These are phyloP conservation scores for Podila verticillata DNA, from an alignment of 192 early-diverging fungal species.

Conservation along the genomic window DNA sequence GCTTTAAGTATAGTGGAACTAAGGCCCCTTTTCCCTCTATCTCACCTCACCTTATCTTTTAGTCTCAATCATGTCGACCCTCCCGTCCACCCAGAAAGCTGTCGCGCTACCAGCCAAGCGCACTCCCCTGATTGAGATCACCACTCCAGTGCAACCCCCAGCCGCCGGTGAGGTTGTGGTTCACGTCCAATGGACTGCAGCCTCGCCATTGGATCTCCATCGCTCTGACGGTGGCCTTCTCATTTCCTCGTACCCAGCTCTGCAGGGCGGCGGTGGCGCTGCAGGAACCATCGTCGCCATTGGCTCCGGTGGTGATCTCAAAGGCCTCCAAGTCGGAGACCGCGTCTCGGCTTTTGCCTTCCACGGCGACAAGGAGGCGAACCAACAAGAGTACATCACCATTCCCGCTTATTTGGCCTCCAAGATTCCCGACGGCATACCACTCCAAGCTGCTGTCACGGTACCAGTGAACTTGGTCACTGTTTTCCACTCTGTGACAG, in stretches of 20 bases:
- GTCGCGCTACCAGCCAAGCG: slow-evolving; percentile 20
- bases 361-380: slow-evolving; percentile 18
- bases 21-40: neutral
- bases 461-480: slow-evolving; percentile 24
- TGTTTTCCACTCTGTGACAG: slow-evolving; percentile 17
- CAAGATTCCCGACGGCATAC: slow-evolving; percentile 12
- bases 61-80: slow-evolving; percentile 7
- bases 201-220: slow-evolving; percentile 17
- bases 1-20: neutral
- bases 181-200: slow-evolving; percentile 15
- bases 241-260: slow-evolving; percentile 5
- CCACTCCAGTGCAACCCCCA: slow-evolving; percentile 13
- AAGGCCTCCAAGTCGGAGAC: slow-evolving; percentile 15
- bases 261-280: slow-evolving; percentile 13
- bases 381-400: slow-evolving; percentile 22
- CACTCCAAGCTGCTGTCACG: slow-evolving; percentile 13
- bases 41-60: neutral
- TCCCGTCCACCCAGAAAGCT: slow-evolving; percentile 14
- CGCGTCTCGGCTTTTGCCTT: slow-evolving; percentile 18
- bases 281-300: slow-evolving; percentile 13
- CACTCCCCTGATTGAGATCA: slow-evolving; percentile 13
- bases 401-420: slow-evolving; percentile 22
- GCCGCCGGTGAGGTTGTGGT: slow-evolving; percentile 14
- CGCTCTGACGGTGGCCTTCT: slow-evolving; percentile 18
- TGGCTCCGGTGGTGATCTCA: slow-evolving; percentile 15